Evolutionary conservation across 805 yeast species (phyloP).

Genomic region (Candida sonorensis): DNA sequence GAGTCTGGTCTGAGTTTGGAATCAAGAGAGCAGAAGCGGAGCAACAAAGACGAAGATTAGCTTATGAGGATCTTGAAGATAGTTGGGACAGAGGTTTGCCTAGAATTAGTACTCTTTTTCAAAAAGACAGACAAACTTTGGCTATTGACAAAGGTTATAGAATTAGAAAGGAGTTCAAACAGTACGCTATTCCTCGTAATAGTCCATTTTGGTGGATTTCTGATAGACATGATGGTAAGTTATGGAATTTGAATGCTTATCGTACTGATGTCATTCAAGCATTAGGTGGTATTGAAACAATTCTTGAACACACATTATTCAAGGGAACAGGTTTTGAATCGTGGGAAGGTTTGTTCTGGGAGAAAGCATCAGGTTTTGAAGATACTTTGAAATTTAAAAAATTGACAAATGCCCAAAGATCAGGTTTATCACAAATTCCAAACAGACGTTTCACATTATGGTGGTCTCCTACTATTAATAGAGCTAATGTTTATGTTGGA

Average conservation of each 20-base stretch:
- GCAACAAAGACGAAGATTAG: conserved; percentile 76
- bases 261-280: conserved; percentile 96
- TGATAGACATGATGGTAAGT: conserved; percentile 86
- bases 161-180: conserved; percentile 70
- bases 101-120: conserved; percentile 89
- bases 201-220: conserved; percentile 98
- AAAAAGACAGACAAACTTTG: conserved; percentile 87
- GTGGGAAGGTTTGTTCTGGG: conserved; percentile 99
- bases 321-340: conserved; percentile 96
- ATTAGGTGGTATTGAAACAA: conserved; percentile 94
- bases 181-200: conserved; percentile 60
- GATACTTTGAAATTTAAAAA: conserved; percentile 93
- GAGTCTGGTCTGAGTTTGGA: conserved; percentile 98
- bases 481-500: conserved; percentile 98
- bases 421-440: conserved; percentile 96
- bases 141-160: conserved; percentile 95
- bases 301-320: conserved; percentile 88
- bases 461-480: conserved; percentile 99
- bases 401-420: conserved; percentile 93
- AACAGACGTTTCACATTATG: conserved; percentile 94
- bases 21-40: conserved; percentile 81
- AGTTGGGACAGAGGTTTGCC: conserved; percentile 98
- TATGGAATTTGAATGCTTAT: conserved; percentile 91
- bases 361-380: conserved; percentile 94
- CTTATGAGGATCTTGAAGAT: conserved; percentile 89